Conservation (phyloP, 202 grass and related monocot species). For the Schoenoplectus tabernaemontani region DNA sequence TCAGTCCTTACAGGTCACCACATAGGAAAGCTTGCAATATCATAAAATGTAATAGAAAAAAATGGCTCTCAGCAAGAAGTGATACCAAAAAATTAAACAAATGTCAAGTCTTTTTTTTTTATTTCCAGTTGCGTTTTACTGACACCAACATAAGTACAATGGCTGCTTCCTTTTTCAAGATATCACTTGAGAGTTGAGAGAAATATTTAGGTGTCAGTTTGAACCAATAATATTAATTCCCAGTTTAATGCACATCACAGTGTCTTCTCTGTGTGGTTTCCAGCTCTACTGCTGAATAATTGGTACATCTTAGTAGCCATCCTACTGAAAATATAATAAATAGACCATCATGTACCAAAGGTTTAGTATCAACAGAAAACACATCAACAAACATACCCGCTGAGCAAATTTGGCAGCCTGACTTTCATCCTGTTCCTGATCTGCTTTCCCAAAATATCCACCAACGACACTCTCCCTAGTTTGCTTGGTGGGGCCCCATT, state of each 20-base stretch:
- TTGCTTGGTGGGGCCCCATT: slow-evolving; percentile 65
- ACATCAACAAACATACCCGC: slow-evolving; percentile 46
- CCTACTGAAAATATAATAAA: neutral
- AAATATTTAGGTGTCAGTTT: neutral
- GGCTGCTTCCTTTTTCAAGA: neutral
- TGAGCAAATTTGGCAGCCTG: slow-evolving; percentile 69
- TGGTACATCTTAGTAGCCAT: neutral
- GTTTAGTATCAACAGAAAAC: neutral
- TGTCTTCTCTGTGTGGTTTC: neutral
- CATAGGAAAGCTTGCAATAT: neutral
- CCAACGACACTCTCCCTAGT: slow-evolving; percentile 86
- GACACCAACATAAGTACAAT: neutral
- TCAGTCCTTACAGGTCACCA: neutral
- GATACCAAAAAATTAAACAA: neutral
- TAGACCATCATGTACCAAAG: neutral
- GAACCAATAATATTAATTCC: neutral
- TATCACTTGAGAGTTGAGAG: neutral
- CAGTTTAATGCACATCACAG: neutral
- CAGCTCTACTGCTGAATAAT: neutral
- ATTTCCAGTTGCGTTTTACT: neutral
- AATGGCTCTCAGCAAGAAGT: neutral
- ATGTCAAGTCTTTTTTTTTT: neutral
- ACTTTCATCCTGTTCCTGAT: slow-evolving; percentile 91
- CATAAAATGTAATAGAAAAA: neutral
- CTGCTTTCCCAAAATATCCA: slow-evolving; percentile 87